Evolutionary conservation across 257 asterid genomes (phyloP).

Genomic region (Solanum appendiculatum): DNA sequence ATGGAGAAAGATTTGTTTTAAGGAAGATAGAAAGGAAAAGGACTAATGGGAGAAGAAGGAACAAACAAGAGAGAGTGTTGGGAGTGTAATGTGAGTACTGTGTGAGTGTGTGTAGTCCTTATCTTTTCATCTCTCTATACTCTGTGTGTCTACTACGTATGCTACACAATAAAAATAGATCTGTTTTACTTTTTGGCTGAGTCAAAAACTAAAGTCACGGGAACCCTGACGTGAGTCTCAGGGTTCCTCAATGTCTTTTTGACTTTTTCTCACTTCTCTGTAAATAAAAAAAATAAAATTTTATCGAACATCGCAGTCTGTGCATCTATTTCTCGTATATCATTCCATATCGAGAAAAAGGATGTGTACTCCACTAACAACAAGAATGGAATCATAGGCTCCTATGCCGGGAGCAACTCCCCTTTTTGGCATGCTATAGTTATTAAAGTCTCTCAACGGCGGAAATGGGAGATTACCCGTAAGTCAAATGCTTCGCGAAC

Average conservation of each 20-base stretch:
- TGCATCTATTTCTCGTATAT: no score
- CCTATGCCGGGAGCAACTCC: neutral
- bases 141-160: neutral
- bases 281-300: no score
- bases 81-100: neutral
- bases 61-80: neutral
- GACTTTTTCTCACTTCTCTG: neutral
- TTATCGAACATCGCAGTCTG: no score
- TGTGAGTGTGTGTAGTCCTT: conserved; percentile 4
- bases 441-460: no score
- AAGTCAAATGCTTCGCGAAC: no score
- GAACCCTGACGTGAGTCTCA: neutral
- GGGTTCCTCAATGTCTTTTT: neutral
- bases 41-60: conserved; percentile 3
- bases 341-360: no score
- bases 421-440: neutral
- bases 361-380: neutral
- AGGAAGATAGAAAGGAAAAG: neutral
- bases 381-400: neutral
- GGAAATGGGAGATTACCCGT: neutral
- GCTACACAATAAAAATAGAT: neutral
- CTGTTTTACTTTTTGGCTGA: neutral
- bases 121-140: neutral
- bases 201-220: conserved; percentile 1
- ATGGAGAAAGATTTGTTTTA: neutral